Evolutionary conservation across 371 early-diverging fungal genomes (phyloP), one percentile per base, ranked within the genome.

Genomic region (Mortierella sp.): DNA sequence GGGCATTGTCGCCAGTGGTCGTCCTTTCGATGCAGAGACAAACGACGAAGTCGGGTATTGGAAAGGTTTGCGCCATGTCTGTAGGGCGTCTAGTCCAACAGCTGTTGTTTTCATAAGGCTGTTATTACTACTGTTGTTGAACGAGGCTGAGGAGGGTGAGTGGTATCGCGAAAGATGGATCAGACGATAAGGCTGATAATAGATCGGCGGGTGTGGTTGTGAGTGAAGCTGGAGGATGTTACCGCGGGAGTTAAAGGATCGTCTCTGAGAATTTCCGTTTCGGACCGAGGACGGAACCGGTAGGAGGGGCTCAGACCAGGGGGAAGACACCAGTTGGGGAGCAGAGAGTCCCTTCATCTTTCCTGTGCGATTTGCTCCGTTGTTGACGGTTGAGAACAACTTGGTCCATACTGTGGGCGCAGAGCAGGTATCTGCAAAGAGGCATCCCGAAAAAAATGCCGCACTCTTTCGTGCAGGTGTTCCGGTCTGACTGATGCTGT

Each of bases 1-100:
- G 28, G 73, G 67, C 66, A 72, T 63, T 15, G 75, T 73, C 15
- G 68, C 60, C 28, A 67, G 58, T 1, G 62, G 50, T 19, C 75
- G 75, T 3, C 32, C 8, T 30, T 72, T 62, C 12, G 47, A 49
- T 53, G 14, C 30, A 9, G 63, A 11, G 7, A 57, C 37, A 14
- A 14, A 6, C 12, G 44, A 52, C 24, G 47, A 39, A 39, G n/a
- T n/a, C n/a, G 41, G 50, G 14, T 60, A 37, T n/a, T 44, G 32
- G 32, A 61, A 66, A 11, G 72, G 62, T 27, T 58, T 60, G 15
- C 66, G 65, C 66, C 70, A 63, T 53, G 70, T 57, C 27, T 58
- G 64, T 27, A 70, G 46, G n/a, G 59, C 26, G 17, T 70, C 59
- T 19, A 58, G 6, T 46, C 60, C 34, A 19, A 56, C 41, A 26